Base-by-base conservation (phyloP, 1,284 basidiomycete species). In the Sutorius eximius region DNA sequence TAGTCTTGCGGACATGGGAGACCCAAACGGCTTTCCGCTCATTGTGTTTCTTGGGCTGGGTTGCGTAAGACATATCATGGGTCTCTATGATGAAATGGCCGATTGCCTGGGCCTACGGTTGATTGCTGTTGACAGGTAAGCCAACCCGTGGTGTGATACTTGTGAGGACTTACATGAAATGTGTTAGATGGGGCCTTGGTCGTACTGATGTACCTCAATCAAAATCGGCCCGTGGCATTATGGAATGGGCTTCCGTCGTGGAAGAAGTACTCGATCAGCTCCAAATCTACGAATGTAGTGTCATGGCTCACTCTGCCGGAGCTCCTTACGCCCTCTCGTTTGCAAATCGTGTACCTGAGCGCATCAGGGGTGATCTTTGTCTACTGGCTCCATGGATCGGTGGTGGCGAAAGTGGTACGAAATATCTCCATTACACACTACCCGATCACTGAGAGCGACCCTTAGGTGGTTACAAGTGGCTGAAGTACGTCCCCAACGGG, bases 301-400 rank as follows among this genome's bases (percentile, higher is more conserved):
- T 98, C 37, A 85, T 98, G 77, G 96, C 95, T 1, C 96, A 98
- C 74, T 95, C 92, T n/a, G 96, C 96, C 7, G 96, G 96, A 11
- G 90, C 92, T 7, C 95, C 96, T 0, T 98, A 97, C 70, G 95
- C 95, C 0, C 77, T 97, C 50, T 93, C 94, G 0, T 89, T 92
- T 47, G 91, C 91, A 11, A 85, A 89, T 63, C 83, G 82, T 57
- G 77, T 84, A 37, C 86, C 86, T 1, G 78, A 87, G 12, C 85
- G 93, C 22, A 82, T 99, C 49, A 77, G 80, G 24, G 96, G 96
- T 13, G 88, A 93, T 55, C 75, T 98, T 3, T 93, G 94, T 68
- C 74, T 99, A 37, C 77, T 99, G 18, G 93, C 95, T 0, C 96
- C 96, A n/a, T 99, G 96, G 96, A 93, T 98, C 18, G 89, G 91